A percentile compares a stretch with the other conserved stretches of the same genome.
phyloP scores from a whole-genome alignment of 331 rosid species.

The Cydonia oblonga region DNA sequence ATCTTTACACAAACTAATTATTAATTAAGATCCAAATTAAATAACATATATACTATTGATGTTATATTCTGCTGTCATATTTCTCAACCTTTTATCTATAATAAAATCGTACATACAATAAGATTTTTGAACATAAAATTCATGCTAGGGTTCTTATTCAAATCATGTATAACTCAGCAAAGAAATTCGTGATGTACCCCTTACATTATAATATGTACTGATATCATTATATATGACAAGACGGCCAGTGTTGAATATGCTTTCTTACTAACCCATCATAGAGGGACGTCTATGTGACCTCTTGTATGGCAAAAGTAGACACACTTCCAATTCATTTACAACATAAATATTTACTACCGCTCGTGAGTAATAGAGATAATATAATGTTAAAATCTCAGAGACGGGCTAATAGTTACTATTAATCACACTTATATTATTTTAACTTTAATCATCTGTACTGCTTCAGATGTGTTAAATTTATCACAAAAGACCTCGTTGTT shows the following conservation, averaged over 20 bases:
- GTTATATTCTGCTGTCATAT: slow-evolving; percentile 2
- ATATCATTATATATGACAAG: not conserved
- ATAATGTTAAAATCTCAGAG: not conserved
- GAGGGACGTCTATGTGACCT: not conserved
- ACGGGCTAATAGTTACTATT: too few species aligned
- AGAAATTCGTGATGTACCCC: slow-evolving; percentile 8
- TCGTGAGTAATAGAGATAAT: not conserved
- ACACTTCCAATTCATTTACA: not conserved
- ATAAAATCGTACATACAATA: not conserved
- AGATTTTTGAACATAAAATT: not conserved
- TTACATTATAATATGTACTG: not conserved
- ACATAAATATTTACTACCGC: not conserved
- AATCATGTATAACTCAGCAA: not conserved
- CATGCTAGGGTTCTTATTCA: not conserved
- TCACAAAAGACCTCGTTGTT: too few species aligned
- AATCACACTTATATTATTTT: too few species aligned
- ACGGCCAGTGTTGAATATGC: not conserved
- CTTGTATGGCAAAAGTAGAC: not conserved
- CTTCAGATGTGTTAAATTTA: too few species aligned
- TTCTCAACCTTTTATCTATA: not conserved
- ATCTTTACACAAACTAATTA: not conserved
- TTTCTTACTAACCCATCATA: too few species aligned
- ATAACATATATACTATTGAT: not conserved
- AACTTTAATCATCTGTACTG: too few species aligned
- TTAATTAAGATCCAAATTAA: not conserved